Percentiles rank a stretch among this genome's conserved stretches.
Conservation (phyloP, 2,329 filamentous ascomycete genomes). For the Pseudocercospora fuligena region DNA sequence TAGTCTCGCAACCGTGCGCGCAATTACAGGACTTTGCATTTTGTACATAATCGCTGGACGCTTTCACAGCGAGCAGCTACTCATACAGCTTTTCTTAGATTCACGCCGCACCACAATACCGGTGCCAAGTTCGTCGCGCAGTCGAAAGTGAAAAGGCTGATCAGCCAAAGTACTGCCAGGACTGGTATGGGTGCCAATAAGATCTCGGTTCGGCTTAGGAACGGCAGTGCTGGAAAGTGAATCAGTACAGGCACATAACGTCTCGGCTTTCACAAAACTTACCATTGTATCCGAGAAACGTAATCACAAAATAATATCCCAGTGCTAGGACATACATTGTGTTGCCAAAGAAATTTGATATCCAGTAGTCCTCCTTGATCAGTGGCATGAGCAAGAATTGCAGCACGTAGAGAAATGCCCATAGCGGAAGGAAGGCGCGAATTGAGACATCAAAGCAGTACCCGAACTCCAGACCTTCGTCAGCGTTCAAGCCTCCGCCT, state of each 20-base stretch:
- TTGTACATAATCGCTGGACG: neutral
- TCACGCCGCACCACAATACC: slow-evolving; percentile 55
- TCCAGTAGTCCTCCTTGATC: slow-evolving; percentile 59
- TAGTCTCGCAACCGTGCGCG: too few species aligned
- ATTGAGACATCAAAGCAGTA: slow-evolving; percentile 74
- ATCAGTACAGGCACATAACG: slow-evolving; percentile 18
- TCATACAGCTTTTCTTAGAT: slow-evolving; percentile 48
- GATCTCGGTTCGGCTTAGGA: slow-evolving; percentile 69
- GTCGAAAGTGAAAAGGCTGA: slow-evolving; percentile 57
- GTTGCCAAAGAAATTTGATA: slow-evolving; percentile 66
- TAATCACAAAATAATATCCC: slow-evolving; percentile 70
- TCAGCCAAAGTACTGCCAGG: slow-evolving; percentile 63
- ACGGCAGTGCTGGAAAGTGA: slow-evolving; percentile 59
- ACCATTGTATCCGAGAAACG: slow-evolving; percentile 71
- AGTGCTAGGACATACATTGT: slow-evolving; percentile 69
- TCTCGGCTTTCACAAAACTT: slow-evolving; percentile 23
- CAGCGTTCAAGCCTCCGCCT: slow-evolving; percentile 32
- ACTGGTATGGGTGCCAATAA: slow-evolving; percentile 66
- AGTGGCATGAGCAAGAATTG: slow-evolving; percentile 71
- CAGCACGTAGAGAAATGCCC: slow-evolving; percentile 68
- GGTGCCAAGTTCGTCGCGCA: slow-evolving; percentile 57
- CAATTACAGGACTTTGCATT: neutral
- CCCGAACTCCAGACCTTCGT: slow-evolving; percentile 68
- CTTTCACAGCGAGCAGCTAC: neutral
- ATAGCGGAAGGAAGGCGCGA: slow-evolving; percentile 69